Base-by-base conservation (phyloP, 495 filamentous ascomycete genomes). In the Hypoxylon trugodes region DNA sequence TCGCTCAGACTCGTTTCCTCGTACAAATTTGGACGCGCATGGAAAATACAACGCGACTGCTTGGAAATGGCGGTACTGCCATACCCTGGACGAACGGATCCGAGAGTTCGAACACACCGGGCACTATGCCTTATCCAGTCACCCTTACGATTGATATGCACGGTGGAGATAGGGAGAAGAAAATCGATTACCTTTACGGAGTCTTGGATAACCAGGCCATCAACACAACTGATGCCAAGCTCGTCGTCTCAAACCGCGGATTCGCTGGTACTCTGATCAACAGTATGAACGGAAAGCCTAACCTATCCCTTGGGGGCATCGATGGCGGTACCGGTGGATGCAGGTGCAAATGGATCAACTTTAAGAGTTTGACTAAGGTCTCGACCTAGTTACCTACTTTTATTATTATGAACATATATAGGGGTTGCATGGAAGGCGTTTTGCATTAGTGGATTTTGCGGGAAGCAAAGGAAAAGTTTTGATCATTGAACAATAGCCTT, bases 1-100 rank as follows among this genome's bases (percentile, higher is more conserved):
- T 90, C 86, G 77, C 88, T 1, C 82, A 92, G 62, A 96, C 92
- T 2, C 86, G 94, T 7, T 92, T 96, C 74, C 85, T 91, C 6
- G 90, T 98, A 4, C 87, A 92, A 68, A 96, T 97, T 50, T 98
- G 92, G 92, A 98, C 94, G 4, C 79, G 82, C 3, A 74, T 71
- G 69, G 74, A 75, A 8, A 79, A 77, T 40, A 76, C 76, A 28
- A 69, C 77, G 4, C 72, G 79, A 13, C 72, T 90, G 0, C 58
- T 84, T 6, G 37, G 50, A 4, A 38, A 61, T 12, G 53, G 32
- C n/a, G 51, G 47, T 12, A 40, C 19, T 4, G 9, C 55, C 8
- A 26, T 65, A 24, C 35, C 53, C 33, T 59, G 63, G 69, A 47
- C 37, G 15, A 59, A 67, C 35, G 49, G 47, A 43, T 59, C 72